Conservation (phyloP, 345 rosid species). For the Anastatica hierochuntica region DNA sequence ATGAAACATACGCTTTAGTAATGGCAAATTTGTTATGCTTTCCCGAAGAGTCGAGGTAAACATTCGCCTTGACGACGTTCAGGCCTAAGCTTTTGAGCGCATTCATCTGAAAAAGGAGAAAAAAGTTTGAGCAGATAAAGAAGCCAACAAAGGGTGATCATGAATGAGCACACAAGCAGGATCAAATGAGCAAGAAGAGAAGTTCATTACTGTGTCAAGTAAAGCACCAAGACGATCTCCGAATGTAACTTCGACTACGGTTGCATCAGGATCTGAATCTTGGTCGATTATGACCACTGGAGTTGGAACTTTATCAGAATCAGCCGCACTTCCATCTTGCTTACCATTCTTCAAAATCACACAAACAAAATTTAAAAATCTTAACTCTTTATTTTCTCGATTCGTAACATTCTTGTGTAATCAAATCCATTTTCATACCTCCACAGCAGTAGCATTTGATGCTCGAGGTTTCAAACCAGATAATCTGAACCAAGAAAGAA, state of each 20-base stretch:
- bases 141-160: no score
- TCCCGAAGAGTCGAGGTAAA: slow-evolving; percentile 85
- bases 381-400: background rate
- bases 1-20: slow-evolving; percentile 79
- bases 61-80: slow-evolving; percentile 89
- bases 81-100: slow-evolving; percentile 86
- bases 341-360: slow-evolving; percentile 22
- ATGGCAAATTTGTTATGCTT: slow-evolving; percentile 84
- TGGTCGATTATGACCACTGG: slow-evolving; percentile 91
- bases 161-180: no score
- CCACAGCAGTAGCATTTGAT: slow-evolving; percentile 56
- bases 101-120: slow-evolving; percentile 72
- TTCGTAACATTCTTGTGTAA: no score
- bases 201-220: slow-evolving; percentile 61
- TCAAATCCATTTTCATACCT: slow-evolving; percentile 42
- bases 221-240: slow-evolving; percentile 99
- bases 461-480: slow-evolving; percentile 41
- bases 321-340: slow-evolving; percentile 53
- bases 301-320: slow-evolving; percentile 60
- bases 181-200: background rate
- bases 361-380: no score
- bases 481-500: slow-evolving; percentile 49
- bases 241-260: slow-evolving; percentile 76
- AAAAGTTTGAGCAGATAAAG: slow-evolving; percentile 11
- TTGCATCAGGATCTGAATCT: slow-evolving; percentile 88